Conservation (phyloP, 768 basidiomycete genomes). For the Tulasnella sp. region DNA sequence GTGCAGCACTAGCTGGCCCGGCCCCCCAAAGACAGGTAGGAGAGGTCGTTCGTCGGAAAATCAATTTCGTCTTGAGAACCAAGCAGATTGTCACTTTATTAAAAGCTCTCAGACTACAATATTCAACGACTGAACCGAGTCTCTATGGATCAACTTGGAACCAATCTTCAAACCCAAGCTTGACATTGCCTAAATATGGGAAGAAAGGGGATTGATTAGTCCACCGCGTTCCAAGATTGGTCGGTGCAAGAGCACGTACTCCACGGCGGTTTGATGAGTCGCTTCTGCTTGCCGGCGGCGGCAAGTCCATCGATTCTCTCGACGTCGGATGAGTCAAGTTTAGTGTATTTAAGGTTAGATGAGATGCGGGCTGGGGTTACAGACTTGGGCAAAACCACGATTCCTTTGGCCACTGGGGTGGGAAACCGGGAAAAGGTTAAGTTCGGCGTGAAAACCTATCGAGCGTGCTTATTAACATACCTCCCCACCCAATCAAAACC, state of each 20-base stretch:
- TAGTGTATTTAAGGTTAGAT: slow-evolving; percentile 15
- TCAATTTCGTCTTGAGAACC: too few species aligned
- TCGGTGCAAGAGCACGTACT: neutral
- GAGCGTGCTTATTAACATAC: neutral
- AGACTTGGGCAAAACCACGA: slow-evolving; percentile 72
- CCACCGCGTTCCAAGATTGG: neutral
- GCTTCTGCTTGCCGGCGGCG: slow-evolving; percentile 25
- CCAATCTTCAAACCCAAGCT: slow-evolving; percentile 29
- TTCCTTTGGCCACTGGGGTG: slow-evolving; percentile 54
- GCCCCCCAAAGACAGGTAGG: too few species aligned
- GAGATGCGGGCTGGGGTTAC: slow-evolving; percentile 65
- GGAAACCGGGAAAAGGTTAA: neutral
- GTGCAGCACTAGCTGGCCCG: too few species aligned
- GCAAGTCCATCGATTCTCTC: slow-evolving; percentile 28
- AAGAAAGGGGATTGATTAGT: neutral
- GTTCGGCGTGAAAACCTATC: neutral
- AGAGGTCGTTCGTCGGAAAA: too few species aligned
- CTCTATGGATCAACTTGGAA: neutral
- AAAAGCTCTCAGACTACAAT: neutral
- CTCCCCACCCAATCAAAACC: slow-evolving; percentile 34
- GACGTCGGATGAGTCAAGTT: slow-evolving; percentile 21
- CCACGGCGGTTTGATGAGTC: slow-evolving; percentile 28
- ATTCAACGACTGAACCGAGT: neutral
- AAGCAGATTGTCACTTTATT: neutral
- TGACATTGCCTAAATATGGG: slow-evolving; percentile 9